Base-by-base conservation (phyloP, 148 eudicot species). In the Vaccinium corymbosum region DNA sequence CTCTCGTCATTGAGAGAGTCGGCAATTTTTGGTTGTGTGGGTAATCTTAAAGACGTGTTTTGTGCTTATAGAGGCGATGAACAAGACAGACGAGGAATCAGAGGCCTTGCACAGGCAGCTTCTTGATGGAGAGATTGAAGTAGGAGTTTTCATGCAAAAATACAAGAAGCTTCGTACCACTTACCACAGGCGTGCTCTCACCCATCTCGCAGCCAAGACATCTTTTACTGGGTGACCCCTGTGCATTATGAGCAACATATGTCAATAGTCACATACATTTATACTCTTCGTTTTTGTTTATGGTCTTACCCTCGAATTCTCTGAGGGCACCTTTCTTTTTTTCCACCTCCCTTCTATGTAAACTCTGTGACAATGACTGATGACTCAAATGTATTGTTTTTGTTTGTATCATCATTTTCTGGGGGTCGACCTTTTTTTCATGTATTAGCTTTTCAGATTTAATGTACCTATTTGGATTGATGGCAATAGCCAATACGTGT, bases 121-220 rank as follows among this genome's bases (percentile, higher is more conserved):
- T 81, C 94, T 94, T 57, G 92, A 93, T 12, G 85, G 88, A 76
- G 99, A 94, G 78, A 93, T 94, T 20, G 99, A 94, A 82, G 83
- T 93, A 15, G 89, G 88, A 22, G 85, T 90, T 16, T 97, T 91
- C 83, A 89, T 97, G 52, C 98, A 92, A 80, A 94, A 93, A 78
- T 94, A 93, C 89, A 94, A 96, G 92, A 94, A 90, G 89, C 83
- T 91, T 13, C 91, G 99, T 19, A 77, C 80, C 32, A 27, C 89
- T 22, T 96, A 94, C 84, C 99, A 96, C 52, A 93, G 91, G 73
- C 93, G 93, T 2, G 89, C 97, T 29, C 90, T 93, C 66, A 93
- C 94, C 6, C 93, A 92, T 85, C 89, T 96, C 50, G 98, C 99
- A 8, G 94, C 94, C 82, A 96, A 93, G 88, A 91, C 95, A 59